Evolutionary conservation across 768 basidiomycete genomes (phyloP).

Genomic region (Collybia mongolica): DNA sequence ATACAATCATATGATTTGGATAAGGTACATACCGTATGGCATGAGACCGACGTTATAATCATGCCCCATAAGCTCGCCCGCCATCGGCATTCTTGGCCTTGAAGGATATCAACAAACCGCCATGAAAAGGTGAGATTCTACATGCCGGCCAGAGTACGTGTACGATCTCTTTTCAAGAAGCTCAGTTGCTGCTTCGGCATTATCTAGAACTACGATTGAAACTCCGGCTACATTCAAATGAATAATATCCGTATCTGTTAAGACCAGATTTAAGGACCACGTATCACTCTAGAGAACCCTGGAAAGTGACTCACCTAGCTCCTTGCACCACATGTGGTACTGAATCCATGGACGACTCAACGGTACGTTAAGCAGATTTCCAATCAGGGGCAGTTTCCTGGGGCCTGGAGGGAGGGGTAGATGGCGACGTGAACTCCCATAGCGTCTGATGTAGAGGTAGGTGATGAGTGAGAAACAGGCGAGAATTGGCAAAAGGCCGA

Average conservation of each 20-base stretch:
- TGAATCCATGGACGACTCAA: constrained; percentile 31
- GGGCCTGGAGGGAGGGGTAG: constrained; percentile 42
- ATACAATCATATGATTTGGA: not conserved
- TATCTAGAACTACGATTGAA: constrained; percentile 19
- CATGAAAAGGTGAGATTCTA: not conserved
- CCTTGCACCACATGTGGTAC: constrained; percentile 38
- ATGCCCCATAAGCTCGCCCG: constrained; percentile 11
- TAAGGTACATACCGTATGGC: constrained; percentile 8
- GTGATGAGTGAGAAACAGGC: constrained; percentile 16
- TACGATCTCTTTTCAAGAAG: constrained; percentile 20
- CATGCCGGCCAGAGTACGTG: constrained; percentile 18
- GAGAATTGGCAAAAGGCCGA: not conserved
- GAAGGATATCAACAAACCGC: not conserved
- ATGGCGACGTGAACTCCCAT: not conserved
- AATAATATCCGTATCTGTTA: constrained; percentile 19
- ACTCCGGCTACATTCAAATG: constrained; percentile 18
- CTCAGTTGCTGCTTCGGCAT: constrained; percentile 16
- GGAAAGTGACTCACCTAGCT: constrained; percentile 25
- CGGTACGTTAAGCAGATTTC: constrained; percentile 40
- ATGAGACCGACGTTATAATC: constrained; percentile 6
- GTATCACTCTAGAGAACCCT: not conserved
- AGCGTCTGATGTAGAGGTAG: constrained; percentile 16
- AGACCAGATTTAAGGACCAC: not conserved
- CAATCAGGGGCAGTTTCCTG: constrained; percentile 35
- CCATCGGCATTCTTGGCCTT: constrained; percentile 12